Evolutionary conservation across 345 rosid species (phyloP), one percentile per base, ranked within the genome.

Genomic region (Jatropha curcas): DNA sequence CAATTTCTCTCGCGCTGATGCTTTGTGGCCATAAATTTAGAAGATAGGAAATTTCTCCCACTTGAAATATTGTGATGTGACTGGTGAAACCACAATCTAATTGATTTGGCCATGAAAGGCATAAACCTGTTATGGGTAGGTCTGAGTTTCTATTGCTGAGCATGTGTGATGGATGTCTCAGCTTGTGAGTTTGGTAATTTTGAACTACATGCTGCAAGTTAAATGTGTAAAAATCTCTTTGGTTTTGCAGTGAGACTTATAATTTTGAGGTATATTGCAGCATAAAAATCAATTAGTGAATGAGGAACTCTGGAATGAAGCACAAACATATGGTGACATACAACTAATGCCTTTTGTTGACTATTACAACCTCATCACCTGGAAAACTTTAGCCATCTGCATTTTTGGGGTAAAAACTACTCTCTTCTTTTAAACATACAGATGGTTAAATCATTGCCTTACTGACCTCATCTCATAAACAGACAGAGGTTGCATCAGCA

Each of bases 291-390:
- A 88, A 74, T 83, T 89, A 74, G 98, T 92, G 3, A 95, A 95
- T 77, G 82, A 85, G 80, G 94, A 95, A 81, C 96, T 95, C 11
- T 95, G 99, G 98, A 86, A 87, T 24, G 99, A 95, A 77, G 98
- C 96, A 60, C 72, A 63, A 39, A 92, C 91, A 17, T 91, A 92
- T 51, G 92, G 92, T 79, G 98, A 95, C 73, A 79, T 95, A 74
- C 98, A 92, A 85, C 82, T 92, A 72, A 88, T 95, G 98, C 99
- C 98, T 68, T 95, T 95, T 80, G 99, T 92, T 71, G 99, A 92
- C 75, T 92, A 95, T 82, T 95, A 95, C 84, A 91, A 85, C 84
- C 90, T 95, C 72, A 95, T 95, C 79, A 95, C 96, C 58, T 92
- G 93, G 97, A 95, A 95, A 88, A 92, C 97, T 72, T 77, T 95